Evolutionary conservation across 805 yeast species (phyloP).

Genomic region (Brettanomyces anomalus): DNA sequence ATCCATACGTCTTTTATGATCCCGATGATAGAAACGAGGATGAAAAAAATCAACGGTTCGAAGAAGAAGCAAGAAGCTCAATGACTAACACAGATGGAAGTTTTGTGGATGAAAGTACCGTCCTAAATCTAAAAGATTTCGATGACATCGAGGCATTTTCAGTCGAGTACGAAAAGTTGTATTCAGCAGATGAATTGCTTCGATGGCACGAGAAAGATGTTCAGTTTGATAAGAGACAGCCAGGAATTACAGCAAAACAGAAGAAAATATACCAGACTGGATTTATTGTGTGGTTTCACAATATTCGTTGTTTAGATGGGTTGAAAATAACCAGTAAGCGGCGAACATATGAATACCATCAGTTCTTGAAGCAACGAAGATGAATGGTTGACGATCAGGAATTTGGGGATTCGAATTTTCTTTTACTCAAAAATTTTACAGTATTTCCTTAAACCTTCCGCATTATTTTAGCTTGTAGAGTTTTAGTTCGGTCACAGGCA

Average conservation of each 20-base stretch:
- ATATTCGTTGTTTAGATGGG: slow-evolving; percentile 22
- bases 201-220: slow-evolving; percentile 34
- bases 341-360: not conserved
- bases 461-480: too few relatives aligned
- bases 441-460: too few relatives aligned
- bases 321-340: slow-evolving; percentile 7
- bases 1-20: slow-evolving; percentile 46
- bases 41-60: slow-evolving; percentile 1
- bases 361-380: not conserved
- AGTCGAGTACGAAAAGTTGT: slow-evolving; percentile 35
- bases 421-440: too few relatives aligned
- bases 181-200: slow-evolving; percentile 22
- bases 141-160: slow-evolving; percentile 47
- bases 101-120: slow-evolving; percentile 17
- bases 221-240: slow-evolving; percentile 5
- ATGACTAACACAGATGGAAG: not conserved
- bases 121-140: slow-evolving; percentile 34
- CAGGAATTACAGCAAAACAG: not conserved
- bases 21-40: slow-evolving; percentile 22
- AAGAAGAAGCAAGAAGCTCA: slow-evolving; percentile 4
- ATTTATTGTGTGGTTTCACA: slow-evolving; percentile 20
- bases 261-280: slow-evolving; percentile 12
- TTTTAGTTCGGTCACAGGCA: too few relatives aligned
- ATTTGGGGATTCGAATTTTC: too few relatives aligned
- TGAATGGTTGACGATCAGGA: too few relatives aligned